A percentile compares a stretch with the other conserved stretches of the same genome.
Conservation (phyloP, 768 basidiomycete genomes). For the Hirschioporus abietinus region DNA sequence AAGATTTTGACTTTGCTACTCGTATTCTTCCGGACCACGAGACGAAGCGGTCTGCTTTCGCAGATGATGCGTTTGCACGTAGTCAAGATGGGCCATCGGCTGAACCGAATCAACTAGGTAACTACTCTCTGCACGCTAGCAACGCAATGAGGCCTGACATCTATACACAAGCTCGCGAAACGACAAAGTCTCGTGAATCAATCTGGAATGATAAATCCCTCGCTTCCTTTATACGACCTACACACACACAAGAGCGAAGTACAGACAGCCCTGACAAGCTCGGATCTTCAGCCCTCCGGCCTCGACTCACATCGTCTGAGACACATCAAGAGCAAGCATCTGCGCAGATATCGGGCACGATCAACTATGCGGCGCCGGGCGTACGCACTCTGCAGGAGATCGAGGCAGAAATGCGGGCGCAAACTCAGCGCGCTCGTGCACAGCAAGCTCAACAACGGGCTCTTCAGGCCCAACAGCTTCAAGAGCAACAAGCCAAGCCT, state of each 20-base stretch:
- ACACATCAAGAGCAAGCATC: not conserved
- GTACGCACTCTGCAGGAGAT: constrained; percentile 74
- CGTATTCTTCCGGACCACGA: constrained; percentile 30
- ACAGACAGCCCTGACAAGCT: not conserved
- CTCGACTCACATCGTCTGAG: not conserved
- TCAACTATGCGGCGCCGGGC: constrained; percentile 20
- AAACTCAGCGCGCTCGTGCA: constrained; percentile 33
- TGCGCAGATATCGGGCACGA: constrained; percentile 3
- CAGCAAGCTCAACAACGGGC: constrained; percentile 27
- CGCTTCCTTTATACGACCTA: constrained; percentile 51
- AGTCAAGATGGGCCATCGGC: constrained; percentile 6
- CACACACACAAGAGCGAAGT: not conserved
- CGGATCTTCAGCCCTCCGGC: constrained; percentile 29
- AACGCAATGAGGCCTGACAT: not conserved
- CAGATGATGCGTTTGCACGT: constrained; percentile 11
- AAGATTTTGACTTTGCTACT: constrained; percentile 85
- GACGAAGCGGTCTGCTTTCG: constrained; percentile 14
- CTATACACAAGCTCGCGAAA: constrained; percentile 30
- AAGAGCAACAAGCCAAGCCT: constrained; percentile 38
- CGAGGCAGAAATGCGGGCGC: constrained; percentile 75
- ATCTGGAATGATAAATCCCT: constrained; percentile 82
- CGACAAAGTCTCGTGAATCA: constrained; percentile 54
- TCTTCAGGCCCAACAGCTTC: constrained; percentile 15
- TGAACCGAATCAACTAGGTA: not conserved
- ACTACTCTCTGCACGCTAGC: not conserved